Evolutionary conservation across 345 rosid species (phyloP).

Genomic region (Arabis hirsuta): DNA sequence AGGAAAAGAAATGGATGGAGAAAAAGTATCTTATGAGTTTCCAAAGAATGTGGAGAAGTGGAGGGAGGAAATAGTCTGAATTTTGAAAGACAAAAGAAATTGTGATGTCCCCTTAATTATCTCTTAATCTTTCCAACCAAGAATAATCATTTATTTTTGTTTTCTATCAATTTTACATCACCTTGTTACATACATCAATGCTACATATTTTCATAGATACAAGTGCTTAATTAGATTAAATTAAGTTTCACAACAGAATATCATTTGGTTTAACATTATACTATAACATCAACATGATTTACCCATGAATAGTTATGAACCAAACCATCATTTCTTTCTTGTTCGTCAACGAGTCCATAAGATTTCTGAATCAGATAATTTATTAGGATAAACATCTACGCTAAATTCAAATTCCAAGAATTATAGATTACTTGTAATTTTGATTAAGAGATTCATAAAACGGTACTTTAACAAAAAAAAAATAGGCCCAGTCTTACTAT

Average conservation of each 20-base stretch:
- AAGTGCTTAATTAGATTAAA: neutral
- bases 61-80: conserved; percentile 38
- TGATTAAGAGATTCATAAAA: too few species aligned
- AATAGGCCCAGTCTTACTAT: too few species aligned
- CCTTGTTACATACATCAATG: neutral
- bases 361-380: too few species aligned
- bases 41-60: conserved; percentile 47
- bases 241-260: neutral
- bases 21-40: conserved; percentile 31
- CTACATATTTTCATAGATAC: neutral
- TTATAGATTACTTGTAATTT: too few species aligned
- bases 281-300: neutral
- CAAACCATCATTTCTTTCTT: too few species aligned
- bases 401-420: too few species aligned
- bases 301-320: too few species aligned
- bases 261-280: neutral
- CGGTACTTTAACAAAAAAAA: too few species aligned
- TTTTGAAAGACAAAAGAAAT: conserved; percentile 30
- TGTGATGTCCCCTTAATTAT: conserved; percentile 39
- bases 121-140: conserved; percentile 17
- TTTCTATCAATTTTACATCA: neutral
- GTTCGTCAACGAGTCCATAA: neutral
- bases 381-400: too few species aligned
- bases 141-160: neutral
- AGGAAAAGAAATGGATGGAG: conserved; percentile 43